Evolutionary conservation across 202 grass and related monocot species (phyloP).

Genomic region (Hordeum pubiflorum): DNA sequence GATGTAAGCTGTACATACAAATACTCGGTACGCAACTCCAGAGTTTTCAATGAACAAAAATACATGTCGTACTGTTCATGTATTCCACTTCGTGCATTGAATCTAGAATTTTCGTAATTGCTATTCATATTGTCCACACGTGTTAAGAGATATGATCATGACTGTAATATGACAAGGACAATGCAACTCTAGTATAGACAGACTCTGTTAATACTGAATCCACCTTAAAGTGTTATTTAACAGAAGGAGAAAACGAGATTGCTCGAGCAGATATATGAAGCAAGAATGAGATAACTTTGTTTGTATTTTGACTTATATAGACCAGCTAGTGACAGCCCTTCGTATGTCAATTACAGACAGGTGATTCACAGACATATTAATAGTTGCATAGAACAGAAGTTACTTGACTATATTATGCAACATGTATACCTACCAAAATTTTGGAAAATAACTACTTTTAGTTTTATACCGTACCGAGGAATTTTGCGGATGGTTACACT

Average conservation of each 20-base stretch:
- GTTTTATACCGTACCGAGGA: constrained; percentile 49
- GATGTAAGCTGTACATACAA: constrained; percentile 11
- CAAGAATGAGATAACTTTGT: neutral
- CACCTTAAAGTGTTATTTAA: neutral
- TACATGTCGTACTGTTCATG: neutral
- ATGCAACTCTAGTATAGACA: neutral
- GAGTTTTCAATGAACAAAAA: neutral
- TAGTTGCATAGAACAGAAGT: neutral
- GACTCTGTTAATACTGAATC: neutral
- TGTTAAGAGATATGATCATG: neutral
- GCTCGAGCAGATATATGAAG: neutral
- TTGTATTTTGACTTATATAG: neutral
- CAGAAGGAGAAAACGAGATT: neutral
- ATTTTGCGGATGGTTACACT: constrained; percentile 85
- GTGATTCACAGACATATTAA: neutral
- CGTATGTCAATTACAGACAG: neutral
- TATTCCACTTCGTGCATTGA: neutral
- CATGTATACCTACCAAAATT: neutral
- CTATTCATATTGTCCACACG: neutral
- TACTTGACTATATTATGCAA: neutral
- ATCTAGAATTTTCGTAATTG: neutral
- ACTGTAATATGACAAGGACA: neutral
- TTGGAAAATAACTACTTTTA: neutral
- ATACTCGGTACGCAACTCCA: neutral
- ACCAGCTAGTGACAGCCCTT: neutral